These are phyloP conservation scores for Podaxis sp. DNA, from an alignment of 768 basidiomycete species.

Conservation along the genomic window DNA sequence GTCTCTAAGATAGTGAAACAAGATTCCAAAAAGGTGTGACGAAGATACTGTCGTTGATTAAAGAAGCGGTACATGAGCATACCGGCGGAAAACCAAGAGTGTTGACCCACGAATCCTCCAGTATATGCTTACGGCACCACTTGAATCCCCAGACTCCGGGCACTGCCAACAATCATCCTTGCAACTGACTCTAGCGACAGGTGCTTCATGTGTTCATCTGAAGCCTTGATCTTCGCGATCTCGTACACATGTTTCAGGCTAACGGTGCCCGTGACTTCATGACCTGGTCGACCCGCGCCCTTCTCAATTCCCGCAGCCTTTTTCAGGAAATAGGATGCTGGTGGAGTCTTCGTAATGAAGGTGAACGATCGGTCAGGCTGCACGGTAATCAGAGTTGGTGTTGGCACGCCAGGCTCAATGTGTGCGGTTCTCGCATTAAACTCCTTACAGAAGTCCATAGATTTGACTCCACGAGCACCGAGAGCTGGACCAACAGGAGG, in stretches of 20 bases:
- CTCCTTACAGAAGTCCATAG: conserved; percentile 99
- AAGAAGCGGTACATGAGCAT: conserved; percentile 12
- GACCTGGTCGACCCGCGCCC: conserved; percentile 81
- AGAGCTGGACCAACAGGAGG: conserved; percentile 97
- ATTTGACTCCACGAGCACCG: conserved; percentile 97
- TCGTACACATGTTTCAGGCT: conserved; percentile 98
- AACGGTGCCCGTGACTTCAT: conserved; percentile 77
- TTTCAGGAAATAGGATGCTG: conserved; percentile 88
- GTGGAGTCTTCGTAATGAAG: conserved; percentile 91
- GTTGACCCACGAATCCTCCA: conserved; percentile 14
- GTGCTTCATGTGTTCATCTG: conserved; percentile 86
- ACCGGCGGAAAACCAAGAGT: conserved; percentile 8
- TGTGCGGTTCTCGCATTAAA: conserved; percentile 98
- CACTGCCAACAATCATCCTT: conserved; percentile 85
- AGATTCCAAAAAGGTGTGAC: neutral
- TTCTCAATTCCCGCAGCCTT: conserved; percentile 88
- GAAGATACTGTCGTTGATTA: neutral
- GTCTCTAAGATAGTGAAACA: neutral
- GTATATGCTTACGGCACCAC: conserved; percentile 71
- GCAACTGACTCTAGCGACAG: conserved; percentile 86
- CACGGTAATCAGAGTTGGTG: conserved; percentile 90
- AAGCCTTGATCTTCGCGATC: conserved; percentile 95
- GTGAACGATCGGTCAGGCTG: conserved; percentile 95
- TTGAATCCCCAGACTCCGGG: conserved; percentile 84
- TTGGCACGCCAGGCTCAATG: conserved; percentile 80